Evolutionary conservation across 805 yeast genomes (phyloP).

Genomic region (Cyberlindnera veronae): DNA sequence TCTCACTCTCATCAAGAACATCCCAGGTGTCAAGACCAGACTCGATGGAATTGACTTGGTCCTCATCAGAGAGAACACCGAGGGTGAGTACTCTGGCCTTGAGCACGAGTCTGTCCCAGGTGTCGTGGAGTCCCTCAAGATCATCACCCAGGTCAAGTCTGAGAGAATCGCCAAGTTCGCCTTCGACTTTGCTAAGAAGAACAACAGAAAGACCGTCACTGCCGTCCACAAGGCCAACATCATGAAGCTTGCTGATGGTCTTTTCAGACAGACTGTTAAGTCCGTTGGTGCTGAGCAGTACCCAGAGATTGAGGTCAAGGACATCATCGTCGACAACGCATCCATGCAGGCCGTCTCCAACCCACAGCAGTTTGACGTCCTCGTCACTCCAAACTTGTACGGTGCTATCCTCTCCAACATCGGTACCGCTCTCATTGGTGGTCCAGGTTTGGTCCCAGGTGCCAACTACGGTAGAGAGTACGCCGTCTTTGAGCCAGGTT

Average conservation of each 20-base stretch:
- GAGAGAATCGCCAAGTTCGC: slow-evolving; percentile 98
- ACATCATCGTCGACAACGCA: slow-evolving; percentile 97
- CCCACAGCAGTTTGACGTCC: slow-evolving; percentile 97
- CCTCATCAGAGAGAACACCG: slow-evolving; percentile 97
- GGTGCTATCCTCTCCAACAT: slow-evolving; percentile 97
- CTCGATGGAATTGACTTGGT: slow-evolving; percentile 88
- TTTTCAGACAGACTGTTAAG: slow-evolving; percentile 91
- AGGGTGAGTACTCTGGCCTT: slow-evolving; percentile 98
- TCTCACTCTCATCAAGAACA: slow-evolving; percentile 86
- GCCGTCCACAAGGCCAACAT: slow-evolving; percentile 99
- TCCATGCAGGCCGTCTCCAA: slow-evolving; percentile 98
- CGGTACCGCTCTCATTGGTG: slow-evolving; percentile 96
- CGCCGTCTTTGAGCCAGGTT: slow-evolving; percentile 99
- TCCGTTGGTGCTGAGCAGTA: slow-evolving; percentile 81
- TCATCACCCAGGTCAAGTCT: slow-evolving; percentile 89
- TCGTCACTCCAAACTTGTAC: slow-evolving; percentile 97
- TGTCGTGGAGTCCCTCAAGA: slow-evolving; percentile 94
- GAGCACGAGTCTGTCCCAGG: slow-evolving; percentile 98
- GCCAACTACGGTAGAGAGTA: slow-evolving; percentile 96
- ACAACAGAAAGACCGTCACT: slow-evolving; percentile 88
- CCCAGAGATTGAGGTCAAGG: slow-evolving; percentile 78
- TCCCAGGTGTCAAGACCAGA: slow-evolving; percentile 91
- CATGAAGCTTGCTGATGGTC: slow-evolving; percentile 98
- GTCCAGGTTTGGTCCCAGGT: slow-evolving; percentile 98
- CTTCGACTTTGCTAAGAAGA: slow-evolving; percentile 89